These are phyloP conservation scores for Niveomyces coronatus DNA, from an alignment of 2,329 filamentous ascomycete species.

Conservation along the genomic window DNA sequence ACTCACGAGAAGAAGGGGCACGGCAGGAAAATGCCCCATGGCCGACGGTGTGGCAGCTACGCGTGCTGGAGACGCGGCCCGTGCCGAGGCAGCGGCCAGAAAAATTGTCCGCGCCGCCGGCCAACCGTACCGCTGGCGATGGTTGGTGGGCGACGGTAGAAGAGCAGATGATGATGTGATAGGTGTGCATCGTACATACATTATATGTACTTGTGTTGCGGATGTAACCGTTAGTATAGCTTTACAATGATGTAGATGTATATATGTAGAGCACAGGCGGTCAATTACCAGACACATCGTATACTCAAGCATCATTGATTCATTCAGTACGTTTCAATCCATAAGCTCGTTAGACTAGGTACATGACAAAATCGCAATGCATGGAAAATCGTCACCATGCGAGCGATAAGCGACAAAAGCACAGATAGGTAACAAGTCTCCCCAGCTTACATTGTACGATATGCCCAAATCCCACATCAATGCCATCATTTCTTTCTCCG, in stretches of 20 bases:
- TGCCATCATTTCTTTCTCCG: no score
- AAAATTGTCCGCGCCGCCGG: not conserved
- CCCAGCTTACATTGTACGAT: no score
- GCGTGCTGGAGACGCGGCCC: constrained; percentile 17
- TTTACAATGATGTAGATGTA: not conserved
- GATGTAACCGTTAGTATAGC: no score
- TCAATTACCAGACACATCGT: no score
- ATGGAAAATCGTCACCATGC: no score
- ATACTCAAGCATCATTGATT: not conserved
- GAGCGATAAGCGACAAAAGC: no score
- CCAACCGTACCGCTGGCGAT: constrained; percentile 7
- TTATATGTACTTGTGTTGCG: not conserved
- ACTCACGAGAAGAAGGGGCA: no score
- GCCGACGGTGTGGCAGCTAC: constrained; percentile 15
- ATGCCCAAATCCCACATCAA: no score
- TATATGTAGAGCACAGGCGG: no score
- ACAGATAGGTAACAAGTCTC: no score
- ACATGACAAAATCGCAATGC: not conserved
- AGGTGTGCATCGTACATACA: not conserved
- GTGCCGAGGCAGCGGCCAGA: constrained; percentile 11
- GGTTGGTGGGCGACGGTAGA: constrained; percentile 22
- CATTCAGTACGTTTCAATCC: not conserved
- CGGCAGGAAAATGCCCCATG: no score
- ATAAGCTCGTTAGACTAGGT: no score
- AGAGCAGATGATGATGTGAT: constrained; percentile 20